phyloP scores from a whole-genome alignment of 495 filamentous ascomycete species.

The Daldinia childiae region DNA sequence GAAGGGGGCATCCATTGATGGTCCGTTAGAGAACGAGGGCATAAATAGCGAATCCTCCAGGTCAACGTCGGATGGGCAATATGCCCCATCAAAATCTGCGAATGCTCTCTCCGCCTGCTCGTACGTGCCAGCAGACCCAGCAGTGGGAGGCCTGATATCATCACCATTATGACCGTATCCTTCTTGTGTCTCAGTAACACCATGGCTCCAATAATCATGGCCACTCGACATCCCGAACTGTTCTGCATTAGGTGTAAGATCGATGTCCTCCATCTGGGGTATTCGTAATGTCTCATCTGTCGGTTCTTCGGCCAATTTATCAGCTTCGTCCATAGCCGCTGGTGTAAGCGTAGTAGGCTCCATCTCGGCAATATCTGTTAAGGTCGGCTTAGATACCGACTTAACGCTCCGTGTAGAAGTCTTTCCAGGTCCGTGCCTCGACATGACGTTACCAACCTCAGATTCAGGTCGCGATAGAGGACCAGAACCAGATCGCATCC shows the following conservation, averaged over 20 bases:
- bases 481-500: conserved; percentile 63
- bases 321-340: conserved; percentile 57
- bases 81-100: conserved; percentile 92
- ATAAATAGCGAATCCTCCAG: conserved; percentile 40
- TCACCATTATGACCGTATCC: conserved; percentile 36
- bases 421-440: conserved; percentile 58
- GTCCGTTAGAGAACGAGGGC: conserved; percentile 42
- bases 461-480: conserved; percentile 46
- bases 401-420: conserved; percentile 54
- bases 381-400: conserved; percentile 52
- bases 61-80: conserved; percentile 68
- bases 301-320: conserved; percentile 47
- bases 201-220: conserved; percentile 44
- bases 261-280: conserved; percentile 36
- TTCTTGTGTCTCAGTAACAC: conserved; percentile 43
- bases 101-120: conserved; percentile 78
- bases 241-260: conserved; percentile 41
- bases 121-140: conserved; percentile 73
- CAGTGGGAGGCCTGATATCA: conserved; percentile 49
- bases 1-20: conserved; percentile 27
- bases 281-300: conserved; percentile 46
- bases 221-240: conserved; percentile 26
- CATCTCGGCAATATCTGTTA: conserved; percentile 58
- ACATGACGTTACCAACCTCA: conserved; percentile 47
- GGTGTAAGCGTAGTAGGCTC: conserved; percentile 56